Base-by-base conservation (phyloP, 306 rosid species). In the Abrus precatorius region DNA sequence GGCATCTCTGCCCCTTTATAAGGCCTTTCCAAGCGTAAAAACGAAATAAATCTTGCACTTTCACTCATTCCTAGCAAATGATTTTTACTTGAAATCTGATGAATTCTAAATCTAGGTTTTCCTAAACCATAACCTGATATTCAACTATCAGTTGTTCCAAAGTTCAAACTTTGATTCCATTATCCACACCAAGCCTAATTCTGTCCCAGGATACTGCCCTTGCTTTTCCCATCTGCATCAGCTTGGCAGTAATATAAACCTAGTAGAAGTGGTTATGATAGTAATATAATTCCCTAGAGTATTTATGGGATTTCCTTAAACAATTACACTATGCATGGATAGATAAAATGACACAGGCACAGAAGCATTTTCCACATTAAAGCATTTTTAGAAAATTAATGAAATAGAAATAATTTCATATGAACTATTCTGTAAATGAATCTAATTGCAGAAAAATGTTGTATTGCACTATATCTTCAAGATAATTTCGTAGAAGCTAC, bases 391-490 rank as follows among this genome's bases (percentile, higher is more conserved):
- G 14, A 10, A 11, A 7, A 36, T 27, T 14, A 13, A 64, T 30
- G 28, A 12, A 13, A 30, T 55, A 33, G 56, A 77, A 67, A 52
- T 41, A 3, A 7, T 67, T 44, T 30, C 44, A 33, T 62, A n/a
- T 72, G 28, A 38, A 54, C 28, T 59, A 27, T 65, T 59, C 32
- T 27, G 9, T 27, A 43, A 60, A 3, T 20, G 33, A 66, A 67
- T 28, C 63, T 48, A 57, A 34, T 20, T 43, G 36, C n/a, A 52
- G 6, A 56, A 72, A 49, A 44, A 34, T 9, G 34, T 28, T 20
- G 65, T 75, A n/a, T 40, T 47, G 69, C 49, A 54, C 27, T 10
- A 56, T 72, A 55, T 56, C 33, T 33, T 66, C 28, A 50, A 66
- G 32, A 57, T 49, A 74, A 67, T 74, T 41, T 20, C 47, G 53